Percentiles rank a stretch among this genome's conserved stretches.
phyloP scores from a whole-genome alignment of 805 yeast species.

The Cyberlindnera mycetangii region DNA sequence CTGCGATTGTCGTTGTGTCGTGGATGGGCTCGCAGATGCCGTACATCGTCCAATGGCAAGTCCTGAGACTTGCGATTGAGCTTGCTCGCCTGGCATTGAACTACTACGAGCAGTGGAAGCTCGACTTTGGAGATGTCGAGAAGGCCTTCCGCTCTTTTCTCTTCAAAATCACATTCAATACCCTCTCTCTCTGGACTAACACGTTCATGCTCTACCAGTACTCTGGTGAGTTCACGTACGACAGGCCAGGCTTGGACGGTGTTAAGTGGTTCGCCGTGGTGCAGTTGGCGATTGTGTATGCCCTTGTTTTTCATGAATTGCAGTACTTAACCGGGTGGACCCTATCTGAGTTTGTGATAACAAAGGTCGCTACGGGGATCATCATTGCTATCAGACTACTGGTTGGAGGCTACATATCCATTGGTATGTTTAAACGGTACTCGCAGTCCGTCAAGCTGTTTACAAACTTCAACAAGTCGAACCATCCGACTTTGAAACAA shows the following conservation, averaged over 20 bases:
- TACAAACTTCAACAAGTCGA: constrained; percentile 3
- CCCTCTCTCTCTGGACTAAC: background rate
- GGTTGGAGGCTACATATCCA: background rate
- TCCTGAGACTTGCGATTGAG: background rate
- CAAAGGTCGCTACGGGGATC: background rate
- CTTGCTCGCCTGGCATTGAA: background rate
- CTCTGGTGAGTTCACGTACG: background rate
- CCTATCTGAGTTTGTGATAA: background rate
- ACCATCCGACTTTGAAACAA: constrained; percentile 4
- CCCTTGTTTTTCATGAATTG: background rate
- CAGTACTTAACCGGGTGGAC: background rate
- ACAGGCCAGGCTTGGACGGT: background rate
- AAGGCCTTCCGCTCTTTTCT: background rate
- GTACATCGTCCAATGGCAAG: background rate
- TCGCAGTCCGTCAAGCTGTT: background rate
- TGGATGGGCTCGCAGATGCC: background rate
- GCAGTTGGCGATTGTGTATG: background rate
- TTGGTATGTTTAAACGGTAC: background rate
- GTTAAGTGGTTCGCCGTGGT: background rate
- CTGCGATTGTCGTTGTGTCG: background rate
- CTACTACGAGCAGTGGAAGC: background rate
- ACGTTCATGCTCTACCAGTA: background rate
- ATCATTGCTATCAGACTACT: background rate
- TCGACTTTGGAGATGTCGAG: background rate
- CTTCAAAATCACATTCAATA: background rate